A percentile compares a stretch with the other conserved stretches of the same genome.
phyloP scores from a whole-genome alignment of 495 filamentous ascomycete species.

The Collariella sp. region DNA sequence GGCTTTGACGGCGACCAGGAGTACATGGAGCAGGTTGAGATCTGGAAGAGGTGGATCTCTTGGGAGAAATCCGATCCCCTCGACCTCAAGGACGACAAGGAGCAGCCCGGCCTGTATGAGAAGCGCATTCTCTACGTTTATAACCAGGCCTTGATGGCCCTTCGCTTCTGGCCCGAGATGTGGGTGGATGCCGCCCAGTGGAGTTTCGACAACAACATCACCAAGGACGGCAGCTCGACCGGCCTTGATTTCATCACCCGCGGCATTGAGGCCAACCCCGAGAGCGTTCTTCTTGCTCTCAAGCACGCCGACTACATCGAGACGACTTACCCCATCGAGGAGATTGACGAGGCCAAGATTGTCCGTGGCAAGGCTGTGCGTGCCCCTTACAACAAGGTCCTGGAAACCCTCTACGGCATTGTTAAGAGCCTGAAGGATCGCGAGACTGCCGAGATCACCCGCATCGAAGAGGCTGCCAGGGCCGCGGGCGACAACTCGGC shows the following conservation, averaged over 20 bases:
- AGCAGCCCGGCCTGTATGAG: conserved; percentile 64
- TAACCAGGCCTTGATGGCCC: conserved; percentile 87
- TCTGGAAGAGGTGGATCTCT: conserved; percentile 87
- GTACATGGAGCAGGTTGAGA: conserved; percentile 73
- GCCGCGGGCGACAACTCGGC: conserved; percentile 20
- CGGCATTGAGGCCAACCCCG: conserved; percentile 82
- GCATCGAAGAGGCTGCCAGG: conserved; percentile 53
- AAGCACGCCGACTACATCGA: conserved; percentile 84
- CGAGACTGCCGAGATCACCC: conserved; percentile 60
- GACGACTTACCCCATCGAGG: conserved; percentile 55
- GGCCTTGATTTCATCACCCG: conserved; percentile 61
- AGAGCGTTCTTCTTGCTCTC: conserved; percentile 82
- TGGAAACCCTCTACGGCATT: conserved; percentile 76
- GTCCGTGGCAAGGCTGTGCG: conserved; percentile 65
- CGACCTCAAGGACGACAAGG: conserved; percentile 73
- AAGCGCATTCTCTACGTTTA: conserved; percentile 79
- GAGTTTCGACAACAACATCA: conserved; percentile 66
- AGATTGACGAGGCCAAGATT: conserved; percentile 59
- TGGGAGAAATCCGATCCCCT: conserved; percentile 94
- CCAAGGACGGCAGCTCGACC: conserved; percentile 55
- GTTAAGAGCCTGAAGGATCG: conserved; percentile 63
- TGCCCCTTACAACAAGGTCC: conserved; percentile 71
- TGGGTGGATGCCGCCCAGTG: conserved; percentile 95
- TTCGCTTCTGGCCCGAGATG: conserved; percentile 87
- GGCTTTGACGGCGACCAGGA: conserved; percentile 84